Base-by-base conservation (phyloP, 805 yeast genomes). In the Naumovozyma baii region DNA sequence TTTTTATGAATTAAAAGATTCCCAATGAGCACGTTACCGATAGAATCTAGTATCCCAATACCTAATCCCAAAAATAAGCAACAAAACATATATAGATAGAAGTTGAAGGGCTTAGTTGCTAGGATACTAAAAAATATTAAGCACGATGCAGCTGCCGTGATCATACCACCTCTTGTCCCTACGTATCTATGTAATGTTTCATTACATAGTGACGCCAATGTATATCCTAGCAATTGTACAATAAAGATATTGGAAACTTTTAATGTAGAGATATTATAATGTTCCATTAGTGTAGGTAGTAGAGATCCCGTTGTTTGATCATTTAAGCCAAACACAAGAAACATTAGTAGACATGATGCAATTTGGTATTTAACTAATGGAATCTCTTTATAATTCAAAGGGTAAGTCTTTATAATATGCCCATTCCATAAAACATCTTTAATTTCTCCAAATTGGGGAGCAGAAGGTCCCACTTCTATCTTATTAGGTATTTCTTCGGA, bases 1-100 rank as follows among this genome's bases (percentile, higher is more conserved):
- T 81, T 76, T 36, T 75, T 69, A 42, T 75, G 73, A 18, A 67
- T 67, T 29, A 45, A 41, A 13, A 60, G 42, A 33, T 49, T 55
- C 2, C 64, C 64, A 31, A 61, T 46, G 7, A 59, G 37, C 8
- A 59, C 63, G 41, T 60, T 61, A 10, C 57, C 57, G 1, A 57
- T 45, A 2, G 64, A 53, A 44, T 61, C 66, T 14, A 60, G 19
- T 3, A 61, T 40, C 14, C 66, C 66, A n/a, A 58, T 48, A 17
- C 59, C 52, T 14, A 61, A 40, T 1, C 66, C 66, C n/a, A 61
- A 32, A 10, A 64, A 64, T 29, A 57, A 43, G 33, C 46, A 51
- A 36, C 58, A 59, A 5, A 43, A 10, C 5, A 50, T 41, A 34
- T 52, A 61, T 2, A 54, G 7, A 5, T 36, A 31, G 30, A 61